Conservation (phyloP, 148 eudicot species). For the Camellia lanceoleosa region DNA sequence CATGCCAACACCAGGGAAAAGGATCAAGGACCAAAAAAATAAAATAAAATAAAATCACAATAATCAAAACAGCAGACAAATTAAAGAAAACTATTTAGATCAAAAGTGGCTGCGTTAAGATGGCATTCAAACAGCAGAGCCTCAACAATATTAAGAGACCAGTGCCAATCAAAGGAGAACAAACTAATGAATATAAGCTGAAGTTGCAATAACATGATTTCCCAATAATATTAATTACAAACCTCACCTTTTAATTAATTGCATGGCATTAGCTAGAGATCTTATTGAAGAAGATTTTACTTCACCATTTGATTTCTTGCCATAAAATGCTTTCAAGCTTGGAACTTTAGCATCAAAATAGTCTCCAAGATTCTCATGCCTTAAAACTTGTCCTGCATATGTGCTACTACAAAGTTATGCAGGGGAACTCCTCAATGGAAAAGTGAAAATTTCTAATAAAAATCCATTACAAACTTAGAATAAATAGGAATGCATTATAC, state of each 20-base stretch:
- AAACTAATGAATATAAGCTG: neutral
- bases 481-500: neutral
- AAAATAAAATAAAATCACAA: neutral
- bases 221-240: neutral
- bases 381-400: constrained; percentile 83
- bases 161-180: neutral
- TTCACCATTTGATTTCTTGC: constrained; percentile 56
- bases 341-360: constrained; percentile 71
- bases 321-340: constrained; percentile 46
- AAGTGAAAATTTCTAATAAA: neutral
- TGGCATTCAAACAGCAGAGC: neutral
- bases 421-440: neutral
- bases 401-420: constrained; percentile 16
- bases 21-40: neutral
- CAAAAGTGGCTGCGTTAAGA: neutral
- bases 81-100: neutral
- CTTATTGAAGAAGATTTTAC: constrained; percentile 43
- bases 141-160: neutral
- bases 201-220: neutral
- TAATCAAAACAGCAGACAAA: neutral
- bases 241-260: constrained; percentile 57
- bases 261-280: constrained; percentile 65
- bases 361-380: constrained; percentile 70
- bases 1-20: neutral
- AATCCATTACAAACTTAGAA: neutral